Evolutionary conservation across 805 yeast genomes (phyloP), one percentile per base, ranked within the genome.

Genomic region (Suhomyces kilbournensis): DNA sequence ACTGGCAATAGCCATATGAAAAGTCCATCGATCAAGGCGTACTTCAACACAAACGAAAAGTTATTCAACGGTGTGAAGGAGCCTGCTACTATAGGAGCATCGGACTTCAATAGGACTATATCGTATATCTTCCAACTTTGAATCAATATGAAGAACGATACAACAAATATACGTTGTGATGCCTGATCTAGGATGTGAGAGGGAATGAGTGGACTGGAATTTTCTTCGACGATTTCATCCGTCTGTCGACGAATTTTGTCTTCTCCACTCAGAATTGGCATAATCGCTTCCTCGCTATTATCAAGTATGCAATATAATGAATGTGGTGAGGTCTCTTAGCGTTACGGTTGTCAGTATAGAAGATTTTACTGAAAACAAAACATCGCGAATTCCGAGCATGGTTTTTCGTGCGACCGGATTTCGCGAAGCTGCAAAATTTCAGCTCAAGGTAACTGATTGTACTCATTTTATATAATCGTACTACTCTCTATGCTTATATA

Each of bases 71-170:
- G 76, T 62, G 62, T 61, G 54, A 77, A 70, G 4, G 69, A 68
- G 1, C 72, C 51, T 1, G 70, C 53, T 12, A 72, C 48, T 59
- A 62, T 14, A 65, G 67, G 35, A 57, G 52, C 10, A 15, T 75
- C 79, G 23, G 80, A 75, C 59, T 84, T 84, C 52, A 88, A 69
- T 20, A 83, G 65, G 32, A 85, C 69, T 42, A 88, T 68, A 64
- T 90, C 96, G 59, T 87, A 88, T 1, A 89, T 52, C 64, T 94
- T 93, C 81, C 88, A 88, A n/a, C 89, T 81, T 67, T 92, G 97
- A n/a, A 93, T 76, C 32, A 88, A 74, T 2, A 80, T 72, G 63
- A 90, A 89, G 9, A 88, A 55, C 1, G 89, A 80, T n/a, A 85
- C 66, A 2, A 84, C 77, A 51, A 89, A 78, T 34, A 83, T 67